Conservation (phyloP, 2,329 filamentous ascomycete genomes). For the Fusarium vanettenii region DNA sequence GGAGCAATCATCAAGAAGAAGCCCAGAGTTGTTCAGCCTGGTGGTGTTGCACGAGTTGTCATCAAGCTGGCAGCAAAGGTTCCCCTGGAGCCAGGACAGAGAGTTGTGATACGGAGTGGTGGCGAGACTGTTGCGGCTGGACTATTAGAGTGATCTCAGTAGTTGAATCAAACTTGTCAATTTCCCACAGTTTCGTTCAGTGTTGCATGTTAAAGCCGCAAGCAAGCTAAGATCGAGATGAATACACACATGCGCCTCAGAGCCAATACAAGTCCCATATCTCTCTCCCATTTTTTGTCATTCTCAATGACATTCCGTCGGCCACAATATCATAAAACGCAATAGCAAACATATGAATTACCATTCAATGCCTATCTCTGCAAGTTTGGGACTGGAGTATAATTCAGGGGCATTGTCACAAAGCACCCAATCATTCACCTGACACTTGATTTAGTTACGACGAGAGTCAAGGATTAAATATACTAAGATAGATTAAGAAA, state of each 20-base stretch:
- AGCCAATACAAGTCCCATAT: background rate
- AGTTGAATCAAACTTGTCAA: constrained; percentile 6
- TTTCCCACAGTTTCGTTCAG: background rate
- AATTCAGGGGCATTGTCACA: background rate
- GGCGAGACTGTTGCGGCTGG: constrained; percentile 91
- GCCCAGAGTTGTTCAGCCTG: constrained; percentile 85
- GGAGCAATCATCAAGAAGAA: constrained; percentile 84
- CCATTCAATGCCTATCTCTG: background rate
- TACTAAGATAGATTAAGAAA: background rate
- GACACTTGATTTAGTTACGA: no score
- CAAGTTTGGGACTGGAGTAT: background rate
- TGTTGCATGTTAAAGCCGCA: background rate
- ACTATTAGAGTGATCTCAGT: constrained; percentile 72
- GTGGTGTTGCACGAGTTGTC: constrained; percentile 78
- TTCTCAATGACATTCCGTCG: no score
- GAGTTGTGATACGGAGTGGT: constrained; percentile 82
- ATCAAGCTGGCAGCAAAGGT: constrained; percentile 80
- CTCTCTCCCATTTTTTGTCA: no score
- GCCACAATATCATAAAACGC: no score
- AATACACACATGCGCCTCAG: background rate
- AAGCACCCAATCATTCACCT: background rate
- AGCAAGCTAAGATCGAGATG: no score
- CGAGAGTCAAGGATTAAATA: background rate
- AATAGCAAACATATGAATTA: no score
- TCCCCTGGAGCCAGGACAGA: constrained; percentile 82